Base-by-base conservation (phyloP, 345 rosid species). In the Arabidopsis thaliana region DNA sequence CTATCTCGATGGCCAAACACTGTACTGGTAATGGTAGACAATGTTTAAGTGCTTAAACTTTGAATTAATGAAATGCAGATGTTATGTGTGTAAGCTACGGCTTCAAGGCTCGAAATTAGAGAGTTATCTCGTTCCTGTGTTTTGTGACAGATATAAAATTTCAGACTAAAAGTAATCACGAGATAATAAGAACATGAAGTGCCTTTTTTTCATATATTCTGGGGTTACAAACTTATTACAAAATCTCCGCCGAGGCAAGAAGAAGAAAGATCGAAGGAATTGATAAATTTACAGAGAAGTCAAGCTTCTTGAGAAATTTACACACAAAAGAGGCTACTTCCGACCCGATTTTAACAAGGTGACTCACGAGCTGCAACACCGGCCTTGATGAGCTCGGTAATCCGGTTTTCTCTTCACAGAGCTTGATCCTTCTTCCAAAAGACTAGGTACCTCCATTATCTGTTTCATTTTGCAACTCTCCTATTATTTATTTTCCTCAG, bases 361-460 rank as follows among this genome's bases (percentile, higher is more conserved):
- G 44, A 34, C 45, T 72, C 58, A 55, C 7, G 76, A 83, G 78
- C 93, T 86, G 84, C 98, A 93, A 67, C 80, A 56, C 28, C 82
- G 71, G 9, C 61, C 69, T 67, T 22, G 81, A 50, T 84, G 78
- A 40, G 76, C 69, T 33, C 61, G 60, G 34, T 24, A 49, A 14
- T 51, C 86, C 46, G 82, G 84, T 80, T 82, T 85, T 75, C 78
- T 87, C 77, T 89, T 91, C 59, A 85, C 77, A 8, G 78, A 83
- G 16, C 42, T 84, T 8, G 96, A 90, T 62, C 99, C 99, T 58
- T 90, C 86, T 80, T 91, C 92, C 73, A 85, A 30, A 72, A 95
- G 82, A 73, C 83, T 82, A 48, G 99, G 97, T 34, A 81, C 92
- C 52, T 91, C 96, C 62, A 88, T 76, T 67, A 91, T 86, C 99